A percentile compares a stretch with the other conserved stretches of the same genome.
phyloP scores from a whole-genome alignment of 177 flowering plant genomes.

The Tripterygium wilfordii region DNA sequence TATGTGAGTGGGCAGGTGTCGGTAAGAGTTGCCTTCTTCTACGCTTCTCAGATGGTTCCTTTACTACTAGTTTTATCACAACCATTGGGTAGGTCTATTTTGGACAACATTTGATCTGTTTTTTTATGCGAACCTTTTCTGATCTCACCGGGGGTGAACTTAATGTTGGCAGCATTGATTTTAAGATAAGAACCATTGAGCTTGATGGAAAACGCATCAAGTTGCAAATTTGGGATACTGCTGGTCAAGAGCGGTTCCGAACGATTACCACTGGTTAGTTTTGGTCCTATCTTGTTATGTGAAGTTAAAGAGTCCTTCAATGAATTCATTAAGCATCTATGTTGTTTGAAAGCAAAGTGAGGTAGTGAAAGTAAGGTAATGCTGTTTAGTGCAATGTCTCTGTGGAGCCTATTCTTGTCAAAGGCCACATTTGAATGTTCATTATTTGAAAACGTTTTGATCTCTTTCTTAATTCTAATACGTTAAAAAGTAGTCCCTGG shows the following conservation, averaged over 20 bases:
- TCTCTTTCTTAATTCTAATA: no score
- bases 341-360: not conserved
- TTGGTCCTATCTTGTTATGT: not conserved
- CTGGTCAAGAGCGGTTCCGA: slow-evolving; percentile 52
- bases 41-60: slow-evolving; percentile 90
- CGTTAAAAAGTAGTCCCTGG: no score
- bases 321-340: not conserved
- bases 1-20: slow-evolving; percentile 51
- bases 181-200: slow-evolving; percentile 54
- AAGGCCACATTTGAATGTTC: no score
- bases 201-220: slow-evolving; percentile 33
- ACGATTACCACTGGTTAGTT: slow-evolving; percentile 40
- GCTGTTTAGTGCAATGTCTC: no score
- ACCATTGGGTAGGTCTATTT: slow-evolving; percentile 51
- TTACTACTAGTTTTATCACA: slow-evolving; percentile 86
- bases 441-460: no score
- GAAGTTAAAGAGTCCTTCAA: not conserved
- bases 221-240: slow-evolving; percentile 44
- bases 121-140: no score
- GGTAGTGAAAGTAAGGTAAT: no score
- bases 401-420: no score
- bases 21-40: slow-evolving; percentile 94
- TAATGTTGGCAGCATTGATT: slow-evolving; percentile 28
- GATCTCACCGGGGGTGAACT: slow-evolving; percentile 5
- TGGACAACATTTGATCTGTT: not conserved